Conservation (phyloP, 495 filamentous ascomycete genomes). For the Aspergillus campestris region DNA sequence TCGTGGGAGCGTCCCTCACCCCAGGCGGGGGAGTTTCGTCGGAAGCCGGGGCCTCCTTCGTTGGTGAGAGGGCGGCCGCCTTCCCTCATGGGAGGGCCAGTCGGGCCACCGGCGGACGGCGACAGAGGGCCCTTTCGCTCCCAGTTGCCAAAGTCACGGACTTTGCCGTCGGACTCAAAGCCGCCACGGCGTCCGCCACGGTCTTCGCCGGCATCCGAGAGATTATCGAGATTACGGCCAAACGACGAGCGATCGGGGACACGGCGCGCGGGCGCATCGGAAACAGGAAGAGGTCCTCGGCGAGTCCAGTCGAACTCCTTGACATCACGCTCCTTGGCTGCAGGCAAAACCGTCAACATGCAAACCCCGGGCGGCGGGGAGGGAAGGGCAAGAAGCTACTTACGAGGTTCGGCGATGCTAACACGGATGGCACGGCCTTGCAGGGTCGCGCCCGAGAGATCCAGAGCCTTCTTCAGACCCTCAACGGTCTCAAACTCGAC, state of each 20-base stretch:
- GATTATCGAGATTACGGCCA: slow-evolving; percentile 41
- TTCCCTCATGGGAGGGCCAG: slow-evolving; percentile 40
- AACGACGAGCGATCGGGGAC: slow-evolving; percentile 40
- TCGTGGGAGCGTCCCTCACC: slow-evolving; percentile 77
- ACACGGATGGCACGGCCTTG: slow-evolving; percentile 81
- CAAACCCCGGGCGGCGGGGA: not conserved
- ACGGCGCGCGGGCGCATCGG: slow-evolving; percentile 48
- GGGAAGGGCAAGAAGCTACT: slow-evolving; percentile 20
- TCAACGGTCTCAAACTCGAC: slow-evolving; percentile 86
- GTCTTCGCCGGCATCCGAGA: slow-evolving; percentile 45
- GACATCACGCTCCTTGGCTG: slow-evolving; percentile 62
- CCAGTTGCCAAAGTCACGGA: slow-evolving; percentile 87
- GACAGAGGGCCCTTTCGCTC: slow-evolving; percentile 90
- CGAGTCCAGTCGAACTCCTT: slow-evolving; percentile 70
- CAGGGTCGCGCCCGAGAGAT: slow-evolving; percentile 67
- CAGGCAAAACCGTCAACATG: slow-evolving; percentile 17
- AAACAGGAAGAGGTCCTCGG: slow-evolving; percentile 68
- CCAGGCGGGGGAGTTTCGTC: slow-evolving; percentile 72
- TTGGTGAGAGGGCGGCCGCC: slow-evolving; percentile 60
- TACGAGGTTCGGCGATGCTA: slow-evolving; percentile 81
- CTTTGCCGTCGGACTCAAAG: slow-evolving; percentile 68
- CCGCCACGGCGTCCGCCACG: slow-evolving; percentile 42
- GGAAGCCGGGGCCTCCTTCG: slow-evolving; percentile 48
- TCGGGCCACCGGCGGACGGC: slow-evolving; percentile 49
- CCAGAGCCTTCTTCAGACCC: slow-evolving; percentile 84